Evolutionary conservation across 2,329 filamentous ascomycete genomes (phyloP).

Genomic region (Penicillium polonicum): DNA sequence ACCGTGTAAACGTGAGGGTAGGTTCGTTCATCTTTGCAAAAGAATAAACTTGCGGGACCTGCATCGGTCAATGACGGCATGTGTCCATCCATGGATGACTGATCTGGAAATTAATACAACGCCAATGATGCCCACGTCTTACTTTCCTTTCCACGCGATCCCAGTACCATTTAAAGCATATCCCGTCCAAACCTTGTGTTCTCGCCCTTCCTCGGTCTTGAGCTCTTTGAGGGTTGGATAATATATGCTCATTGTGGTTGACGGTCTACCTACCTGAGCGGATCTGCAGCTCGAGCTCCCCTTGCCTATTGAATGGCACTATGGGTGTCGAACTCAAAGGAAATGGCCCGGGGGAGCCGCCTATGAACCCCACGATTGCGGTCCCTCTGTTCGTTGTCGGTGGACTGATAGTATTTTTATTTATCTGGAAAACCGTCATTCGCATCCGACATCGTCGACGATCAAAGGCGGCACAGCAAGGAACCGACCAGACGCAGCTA

Average conservation of each 20-base stretch:
- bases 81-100: background rate
- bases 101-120: slow-evolving; percentile 16
- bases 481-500: slow-evolving; percentile 25
- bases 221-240: slow-evolving; percentile 14
- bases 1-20: slow-evolving; percentile 14
- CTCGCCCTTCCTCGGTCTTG: slow-evolving; percentile 1
- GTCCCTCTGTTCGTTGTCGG: slow-evolving; percentile 32
- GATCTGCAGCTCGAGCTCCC: slow-evolving; percentile 2
- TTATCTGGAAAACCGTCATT: slow-evolving; percentile 24
- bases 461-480: slow-evolving; percentile 17
- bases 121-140: slow-evolving; percentile 3
- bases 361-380: slow-evolving; percentile 35
- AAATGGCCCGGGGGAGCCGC: slow-evolving; percentile 28
- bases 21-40: slow-evolving; percentile 9
- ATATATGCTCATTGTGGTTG: slow-evolving; percentile 12
- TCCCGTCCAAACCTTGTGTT: background rate
- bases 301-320: slow-evolving; percentile 12
- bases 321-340: slow-evolving; percentile 35
- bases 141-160: slow-evolving; percentile 1
- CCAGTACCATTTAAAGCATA: background rate
- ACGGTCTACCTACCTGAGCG: slow-evolving; percentile 6
- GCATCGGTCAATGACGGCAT: slow-evolving; percentile 29
- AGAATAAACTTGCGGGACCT: slow-evolving; percentile 6
- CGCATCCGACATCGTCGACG: slow-evolving; percentile 28
- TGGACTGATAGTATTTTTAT: slow-evolving; percentile 25